phyloP scores from a whole-genome alignment of 352 stramenopile genomes.

The Phytophthora capsici region DNA sequence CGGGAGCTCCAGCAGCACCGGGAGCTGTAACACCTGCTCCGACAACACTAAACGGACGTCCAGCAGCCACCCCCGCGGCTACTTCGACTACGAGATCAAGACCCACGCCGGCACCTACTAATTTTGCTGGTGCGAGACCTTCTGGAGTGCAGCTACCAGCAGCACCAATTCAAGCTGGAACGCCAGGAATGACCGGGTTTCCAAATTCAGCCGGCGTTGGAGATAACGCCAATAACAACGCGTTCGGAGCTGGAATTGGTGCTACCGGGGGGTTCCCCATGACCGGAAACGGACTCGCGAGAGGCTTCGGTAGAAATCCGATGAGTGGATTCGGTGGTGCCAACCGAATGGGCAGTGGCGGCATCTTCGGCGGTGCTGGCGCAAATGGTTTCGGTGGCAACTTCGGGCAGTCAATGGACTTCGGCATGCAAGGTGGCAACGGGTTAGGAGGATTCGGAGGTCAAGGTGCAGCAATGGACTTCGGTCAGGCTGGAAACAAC shows the following conservation, averaged over 20 bases:
- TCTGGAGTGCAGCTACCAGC: constrained; percentile 13
- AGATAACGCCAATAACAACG: constrained; percentile 1
- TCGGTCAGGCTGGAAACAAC: constrained; percentile 17
- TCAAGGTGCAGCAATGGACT: constrained; percentile 13
- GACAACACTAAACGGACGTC: constrained; percentile 17
- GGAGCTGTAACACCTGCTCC: constrained; percentile 21
- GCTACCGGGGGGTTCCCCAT: constrained; percentile 12
- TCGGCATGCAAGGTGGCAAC: constrained; percentile 18
- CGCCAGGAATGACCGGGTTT: background rate
- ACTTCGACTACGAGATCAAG: constrained; percentile 12
- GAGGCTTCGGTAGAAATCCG: constrained; percentile 15
- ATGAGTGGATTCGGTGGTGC: constrained; percentile 16
- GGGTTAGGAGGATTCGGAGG: constrained; percentile 7
- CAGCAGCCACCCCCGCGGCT: constrained; percentile 23
- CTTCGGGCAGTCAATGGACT: constrained; percentile 15
- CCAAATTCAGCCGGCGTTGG: background rate
- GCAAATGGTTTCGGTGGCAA: constrained; percentile 2
- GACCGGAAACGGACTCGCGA: background rate
- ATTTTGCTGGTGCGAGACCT: background rate
- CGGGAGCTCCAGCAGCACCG: background rate
- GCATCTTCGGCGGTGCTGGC: constrained; percentile 7
- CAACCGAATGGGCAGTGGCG: constrained; percentile 6
- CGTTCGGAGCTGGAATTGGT: constrained; percentile 9
- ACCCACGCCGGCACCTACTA: constrained; percentile 29
- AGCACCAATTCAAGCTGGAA: background rate